Conservation (phyloP, 345 rosid genomes). For the Crucihimalaya himalaica region DNA sequence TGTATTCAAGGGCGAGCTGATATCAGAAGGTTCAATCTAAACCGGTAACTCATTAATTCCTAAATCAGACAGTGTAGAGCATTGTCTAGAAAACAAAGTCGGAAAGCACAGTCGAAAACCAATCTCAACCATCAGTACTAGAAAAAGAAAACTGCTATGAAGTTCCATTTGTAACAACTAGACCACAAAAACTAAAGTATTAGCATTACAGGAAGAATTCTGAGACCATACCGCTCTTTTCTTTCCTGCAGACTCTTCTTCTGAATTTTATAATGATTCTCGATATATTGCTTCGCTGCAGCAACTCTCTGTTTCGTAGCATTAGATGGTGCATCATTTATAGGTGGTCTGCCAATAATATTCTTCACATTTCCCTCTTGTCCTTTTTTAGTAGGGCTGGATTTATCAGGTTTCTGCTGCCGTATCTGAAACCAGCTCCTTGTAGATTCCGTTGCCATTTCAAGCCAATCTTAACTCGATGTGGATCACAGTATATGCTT, state of each 20-base stretch:
- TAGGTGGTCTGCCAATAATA: slow-evolving; percentile 41
- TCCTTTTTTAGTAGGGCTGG: slow-evolving; percentile 40
- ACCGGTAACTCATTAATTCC: background rate
- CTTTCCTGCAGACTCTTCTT: slow-evolving; percentile 52
- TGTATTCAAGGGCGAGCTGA: slow-evolving; percentile 30
- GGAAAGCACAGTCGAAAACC: background rate
- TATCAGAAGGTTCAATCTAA: slow-evolving; percentile 20
- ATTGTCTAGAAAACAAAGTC: background rate
- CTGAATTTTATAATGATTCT: slow-evolving; percentile 52
- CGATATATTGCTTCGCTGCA: slow-evolving; percentile 49
- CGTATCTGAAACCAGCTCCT: slow-evolving; percentile 55
- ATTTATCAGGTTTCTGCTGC: slow-evolving; percentile 42
- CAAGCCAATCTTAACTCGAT: slow-evolving; percentile 23
- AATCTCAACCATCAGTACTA: background rate
- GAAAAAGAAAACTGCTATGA: background rate
- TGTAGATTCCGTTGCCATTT: slow-evolving; percentile 47
- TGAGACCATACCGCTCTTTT: slow-evolving; percentile 45
- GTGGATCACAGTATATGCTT: background rate
- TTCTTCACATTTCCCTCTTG: slow-evolving; percentile 42
- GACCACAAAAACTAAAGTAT: background rate
- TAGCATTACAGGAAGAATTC: background rate
- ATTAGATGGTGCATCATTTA: slow-evolving; percentile 47
- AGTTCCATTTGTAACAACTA: slow-evolving; percentile 6
- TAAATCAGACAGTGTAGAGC: background rate
- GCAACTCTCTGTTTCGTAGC: slow-evolving; percentile 52